Evolutionary conservation across 495 filamentous ascomycete species (phyloP).

Genomic region (Letharia lupina): DNA sequence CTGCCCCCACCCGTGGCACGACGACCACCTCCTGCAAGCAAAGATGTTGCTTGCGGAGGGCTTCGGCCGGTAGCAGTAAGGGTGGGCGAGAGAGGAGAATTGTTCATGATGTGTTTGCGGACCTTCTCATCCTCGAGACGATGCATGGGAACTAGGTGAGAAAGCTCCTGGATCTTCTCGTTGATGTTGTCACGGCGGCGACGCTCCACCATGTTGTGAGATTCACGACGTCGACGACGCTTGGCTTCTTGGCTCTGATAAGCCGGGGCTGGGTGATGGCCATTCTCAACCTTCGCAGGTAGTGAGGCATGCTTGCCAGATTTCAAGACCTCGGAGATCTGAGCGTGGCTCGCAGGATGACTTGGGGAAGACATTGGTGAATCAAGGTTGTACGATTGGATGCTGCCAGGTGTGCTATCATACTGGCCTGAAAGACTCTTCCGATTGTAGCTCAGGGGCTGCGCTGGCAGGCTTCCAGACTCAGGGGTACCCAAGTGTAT

Average conservation of each 20-base stretch:
- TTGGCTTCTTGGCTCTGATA: constrained; percentile 86
- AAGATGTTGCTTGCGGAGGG: constrained; percentile 74
- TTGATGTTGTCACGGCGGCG: constrained; percentile 97
- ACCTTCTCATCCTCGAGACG: constrained; percentile 95
- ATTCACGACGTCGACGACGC: constrained; percentile 78
- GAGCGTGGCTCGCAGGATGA: constrained; percentile 48
- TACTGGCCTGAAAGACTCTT: constrained; percentile 76
- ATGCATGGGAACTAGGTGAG: constrained; percentile 84
- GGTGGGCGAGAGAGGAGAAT: constrained; percentile 74
- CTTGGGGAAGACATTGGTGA: constrained; percentile 70
- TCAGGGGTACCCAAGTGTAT: constrained; percentile 55
- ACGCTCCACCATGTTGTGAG: constrained; percentile 93
- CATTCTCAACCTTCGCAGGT: constrained; percentile 56
- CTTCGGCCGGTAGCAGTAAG: constrained; percentile 54
- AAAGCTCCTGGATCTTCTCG: constrained; percentile 92
- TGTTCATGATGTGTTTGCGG: constrained; percentile 86
- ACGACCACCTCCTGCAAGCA: constrained; percentile 79
- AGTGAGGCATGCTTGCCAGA: constrained; percentile 62
- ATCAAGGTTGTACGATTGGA: constrained; percentile 57
- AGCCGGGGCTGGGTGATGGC: constrained; percentile 39
- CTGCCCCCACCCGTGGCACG: constrained; percentile 69
- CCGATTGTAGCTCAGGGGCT: constrained; percentile 60
- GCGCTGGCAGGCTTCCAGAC: constrained; percentile 60
- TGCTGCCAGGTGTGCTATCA: constrained; percentile 70
- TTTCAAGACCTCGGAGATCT: constrained; percentile 62